Conservation (phyloP, 306 rosid species). For the Sphenostylis stenocarpa region DNA sequence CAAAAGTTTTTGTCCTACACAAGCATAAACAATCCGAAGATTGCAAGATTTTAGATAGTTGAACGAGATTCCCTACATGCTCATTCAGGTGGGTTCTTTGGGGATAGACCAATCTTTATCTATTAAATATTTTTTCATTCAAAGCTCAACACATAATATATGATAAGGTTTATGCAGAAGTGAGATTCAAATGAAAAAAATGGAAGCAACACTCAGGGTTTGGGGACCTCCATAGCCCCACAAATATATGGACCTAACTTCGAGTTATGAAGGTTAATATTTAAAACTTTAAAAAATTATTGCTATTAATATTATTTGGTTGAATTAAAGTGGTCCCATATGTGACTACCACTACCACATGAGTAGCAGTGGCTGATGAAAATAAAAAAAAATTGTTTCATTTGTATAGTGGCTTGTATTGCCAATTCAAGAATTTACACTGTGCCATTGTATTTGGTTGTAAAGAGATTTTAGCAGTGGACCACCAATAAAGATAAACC, state of each 20-base stretch:
- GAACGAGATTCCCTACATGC: neutral
- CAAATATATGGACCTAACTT: neutral
- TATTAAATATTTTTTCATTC: no score
- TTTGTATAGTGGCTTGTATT: neutral
- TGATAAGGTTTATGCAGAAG: no score
- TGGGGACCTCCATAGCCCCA: neutral
- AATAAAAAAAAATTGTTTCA: neutral
- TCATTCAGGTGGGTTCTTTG: no score
- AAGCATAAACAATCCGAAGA: neutral
- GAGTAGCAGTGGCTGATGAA: neutral
- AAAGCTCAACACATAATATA: no score
- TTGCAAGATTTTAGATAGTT: neutral
- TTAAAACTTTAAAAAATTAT: neutral
- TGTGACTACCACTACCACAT: neutral
- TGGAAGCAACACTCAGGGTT: neutral
- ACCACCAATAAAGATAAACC: constrained; percentile 4
- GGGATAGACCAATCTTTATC: no score
- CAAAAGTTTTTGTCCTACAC: neutral
- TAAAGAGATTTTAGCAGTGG: constrained; percentile 24
- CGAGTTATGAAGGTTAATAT: neutral
- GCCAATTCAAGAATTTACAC: neutral
- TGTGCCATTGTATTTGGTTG: neutral
- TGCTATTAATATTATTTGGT: neutral
- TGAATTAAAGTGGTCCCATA: neutral
- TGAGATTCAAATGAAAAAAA: neutral